phyloP scores from a whole-genome alignment of 2,329 filamentous ascomycete species.

The Colletotrichum orchidophilum region DNA sequence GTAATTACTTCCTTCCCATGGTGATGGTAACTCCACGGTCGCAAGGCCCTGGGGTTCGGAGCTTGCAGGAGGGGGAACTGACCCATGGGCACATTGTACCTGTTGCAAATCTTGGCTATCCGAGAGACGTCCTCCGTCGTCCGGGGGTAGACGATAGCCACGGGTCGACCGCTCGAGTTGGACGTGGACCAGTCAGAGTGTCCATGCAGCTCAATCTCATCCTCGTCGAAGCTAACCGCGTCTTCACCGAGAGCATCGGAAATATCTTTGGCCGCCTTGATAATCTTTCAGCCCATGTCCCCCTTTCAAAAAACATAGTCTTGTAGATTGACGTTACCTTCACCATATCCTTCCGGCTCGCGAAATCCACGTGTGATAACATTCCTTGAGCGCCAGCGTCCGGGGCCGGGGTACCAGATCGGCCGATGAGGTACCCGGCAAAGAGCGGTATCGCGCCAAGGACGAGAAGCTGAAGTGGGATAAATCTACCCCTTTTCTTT shows the following conservation, averaged over 20 bases:
- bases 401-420: neutral
- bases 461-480: conserved; percentile 5
- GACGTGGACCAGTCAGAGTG: conserved; percentile 77
- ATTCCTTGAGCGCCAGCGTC: neutral
- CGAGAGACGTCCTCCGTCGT: conserved; percentile 71
- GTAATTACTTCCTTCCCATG: neutral
- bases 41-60: too few species aligned
- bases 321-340: neutral
- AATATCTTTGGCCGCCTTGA: conserved; percentile 17
- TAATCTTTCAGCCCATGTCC: neutral
- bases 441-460: conserved; percentile 15
- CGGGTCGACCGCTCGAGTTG: conserved; percentile 70
- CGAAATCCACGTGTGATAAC: neutral
- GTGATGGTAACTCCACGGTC: too few species aligned
- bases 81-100: conserved; percentile 72
- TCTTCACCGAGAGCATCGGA: conserved; percentile 60
- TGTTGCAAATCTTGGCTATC: conserved; percentile 70
- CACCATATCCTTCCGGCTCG: conserved; percentile 2
- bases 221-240: conserved; percentile 69
- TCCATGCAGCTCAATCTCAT: conserved; percentile 71
- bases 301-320: neutral
- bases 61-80: neutral
- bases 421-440: conserved; percentile 15
- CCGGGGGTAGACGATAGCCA: conserved; percentile 72
- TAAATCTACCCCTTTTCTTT: neutral